Base-by-base conservation (phyloP, 305 asterid species). In the Ajuga reptans region DNA sequence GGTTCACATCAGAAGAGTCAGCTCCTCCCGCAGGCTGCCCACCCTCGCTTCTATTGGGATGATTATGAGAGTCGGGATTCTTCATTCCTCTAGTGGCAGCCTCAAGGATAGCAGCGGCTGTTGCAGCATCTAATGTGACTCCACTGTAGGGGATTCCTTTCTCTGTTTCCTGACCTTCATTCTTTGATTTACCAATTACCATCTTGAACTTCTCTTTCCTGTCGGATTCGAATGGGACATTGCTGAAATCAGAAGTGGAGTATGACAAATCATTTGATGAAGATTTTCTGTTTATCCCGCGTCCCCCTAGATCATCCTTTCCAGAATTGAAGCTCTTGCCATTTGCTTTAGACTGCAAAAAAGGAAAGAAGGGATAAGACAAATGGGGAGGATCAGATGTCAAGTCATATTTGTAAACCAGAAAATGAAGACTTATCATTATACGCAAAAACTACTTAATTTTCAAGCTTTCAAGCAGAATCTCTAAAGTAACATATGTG, bases 71-170 rank as follows among this genome's bases (percentile, higher is more conserved):
- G 43, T 66, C 79, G 46, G 94, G 80, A 60, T 74, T 81, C 66
- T 82, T 90, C 8, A 84, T 77, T 69, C 97, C 96, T 80, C 91
- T 85, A 9, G 85, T 81, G 66, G 96, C 97, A 68, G 96, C 95
- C 82, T 90, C 86, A 81, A 92, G 95, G 73, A 90, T 86, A 70
- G 95, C 98, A 21, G 91, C 97, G 3, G 87, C 93, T 27, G 91
- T 80, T 1, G 86, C 91, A 51, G 90, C 92, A 77, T 86, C 97
- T 72, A 92, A 79, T 57, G 73, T 66, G 67, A 82, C 68, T 59
- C 87, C 88, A 71, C 51, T 46, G 72, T 85, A 88, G 71, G 77
- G 82, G 63, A 74, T 61, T 31, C 62, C 86, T 65, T 72, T 82
- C 69, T 74, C 84, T 2, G 84, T 69, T 41, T 85, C 96, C 45